These are phyloP conservation scores for Alloteropsis semialata DNA, from an alignment of 176 grass and related monocot species.

Conservation along the genomic window DNA sequence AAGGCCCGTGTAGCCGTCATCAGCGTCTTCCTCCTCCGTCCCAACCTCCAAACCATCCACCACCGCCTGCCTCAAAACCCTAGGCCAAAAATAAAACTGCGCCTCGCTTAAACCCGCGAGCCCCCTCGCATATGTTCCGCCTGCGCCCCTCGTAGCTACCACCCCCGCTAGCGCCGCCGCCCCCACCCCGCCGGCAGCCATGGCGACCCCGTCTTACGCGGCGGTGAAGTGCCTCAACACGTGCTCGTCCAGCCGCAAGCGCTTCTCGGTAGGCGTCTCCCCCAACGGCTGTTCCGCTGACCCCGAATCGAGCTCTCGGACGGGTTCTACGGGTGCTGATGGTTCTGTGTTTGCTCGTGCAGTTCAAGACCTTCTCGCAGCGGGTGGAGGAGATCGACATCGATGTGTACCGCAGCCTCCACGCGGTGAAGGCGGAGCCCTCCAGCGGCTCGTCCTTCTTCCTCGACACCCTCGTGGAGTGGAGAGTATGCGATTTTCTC, in stretches of 20 bases:
- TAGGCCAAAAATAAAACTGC: background rate
- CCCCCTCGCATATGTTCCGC: background rate
- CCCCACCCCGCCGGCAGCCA: slow-evolving; percentile 4
- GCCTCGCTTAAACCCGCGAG: slow-evolving; percentile 47
- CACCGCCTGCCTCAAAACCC: slow-evolving; percentile 34
- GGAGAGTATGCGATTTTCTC: slow-evolving; percentile 56
- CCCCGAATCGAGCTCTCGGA: background rate
- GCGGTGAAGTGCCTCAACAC: slow-evolving; percentile 88
- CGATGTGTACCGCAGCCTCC: slow-evolving; percentile 76
- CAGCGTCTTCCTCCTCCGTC: background rate
- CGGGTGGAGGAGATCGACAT: slow-evolving; percentile 84
- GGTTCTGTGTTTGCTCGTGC: slow-evolving; percentile 11
- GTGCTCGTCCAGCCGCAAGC: slow-evolving; percentile 53
- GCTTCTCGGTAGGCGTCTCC: slow-evolving; percentile 63
- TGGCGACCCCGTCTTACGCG: slow-evolving; percentile 58
- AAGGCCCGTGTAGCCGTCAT: background rate
- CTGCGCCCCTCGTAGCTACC: background rate
- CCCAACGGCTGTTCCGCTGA: background rate
- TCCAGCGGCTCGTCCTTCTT: slow-evolving; percentile 83
- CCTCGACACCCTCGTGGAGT: slow-evolving; percentile 63
- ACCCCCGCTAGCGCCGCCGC: background rate
- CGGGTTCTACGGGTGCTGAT: background rate
- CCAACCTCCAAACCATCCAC: background rate
- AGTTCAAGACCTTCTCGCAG: slow-evolving; percentile 93
- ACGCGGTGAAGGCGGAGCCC: slow-evolving; percentile 62